Evolutionary conservation across 768 basidiomycete genomes (phyloP).

Genomic region (Mycena albidolilacea): DNA sequence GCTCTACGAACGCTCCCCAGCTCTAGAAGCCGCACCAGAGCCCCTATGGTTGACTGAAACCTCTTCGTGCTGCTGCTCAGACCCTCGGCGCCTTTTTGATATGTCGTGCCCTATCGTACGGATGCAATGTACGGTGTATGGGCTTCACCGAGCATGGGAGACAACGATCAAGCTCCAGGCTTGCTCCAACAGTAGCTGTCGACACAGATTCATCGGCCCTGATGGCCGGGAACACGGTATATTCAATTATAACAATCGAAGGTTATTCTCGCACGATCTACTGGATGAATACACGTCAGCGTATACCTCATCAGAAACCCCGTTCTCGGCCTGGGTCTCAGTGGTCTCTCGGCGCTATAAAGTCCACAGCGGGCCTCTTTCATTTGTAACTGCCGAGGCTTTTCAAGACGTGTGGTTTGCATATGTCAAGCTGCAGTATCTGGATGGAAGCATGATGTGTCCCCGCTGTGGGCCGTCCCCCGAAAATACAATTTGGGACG

Average conservation of each 20-base stretch:
- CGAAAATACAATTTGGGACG: constrained; percentile 40
- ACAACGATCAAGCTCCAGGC: constrained; percentile 23
- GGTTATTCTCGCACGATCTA: constrained; percentile 31
- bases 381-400: constrained; percentile 21
- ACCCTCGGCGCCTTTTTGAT: constrained; percentile 1
- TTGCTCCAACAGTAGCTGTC: constrained; percentile 17
- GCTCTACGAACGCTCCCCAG: constrained; percentile 1
- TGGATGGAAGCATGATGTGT: constrained; percentile 34
- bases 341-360: constrained; percentile 27
- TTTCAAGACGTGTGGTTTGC: constrained; percentile 39
- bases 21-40: background rate
- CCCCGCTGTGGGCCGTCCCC: constrained; percentile 32
- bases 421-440: constrained; percentile 26
- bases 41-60: background rate
- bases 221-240: constrained; percentile 31
- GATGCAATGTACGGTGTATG: constrained; percentile 19
- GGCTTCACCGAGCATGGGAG: background rate
- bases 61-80: constrained; percentile 21
- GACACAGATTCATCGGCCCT: constrained; percentile 29
- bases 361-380: background rate
- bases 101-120: background rate
- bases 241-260: constrained; percentile 39
- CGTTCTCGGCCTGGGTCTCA: constrained; percentile 32
- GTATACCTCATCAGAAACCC: constrained; percentile 33
- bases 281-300: constrained; percentile 35